Evolutionary conservation across 176 grass and related monocot genomes (phyloP), one percentile per base, ranked within the genome.

Genomic region (Oropetium thomaeum): DNA sequence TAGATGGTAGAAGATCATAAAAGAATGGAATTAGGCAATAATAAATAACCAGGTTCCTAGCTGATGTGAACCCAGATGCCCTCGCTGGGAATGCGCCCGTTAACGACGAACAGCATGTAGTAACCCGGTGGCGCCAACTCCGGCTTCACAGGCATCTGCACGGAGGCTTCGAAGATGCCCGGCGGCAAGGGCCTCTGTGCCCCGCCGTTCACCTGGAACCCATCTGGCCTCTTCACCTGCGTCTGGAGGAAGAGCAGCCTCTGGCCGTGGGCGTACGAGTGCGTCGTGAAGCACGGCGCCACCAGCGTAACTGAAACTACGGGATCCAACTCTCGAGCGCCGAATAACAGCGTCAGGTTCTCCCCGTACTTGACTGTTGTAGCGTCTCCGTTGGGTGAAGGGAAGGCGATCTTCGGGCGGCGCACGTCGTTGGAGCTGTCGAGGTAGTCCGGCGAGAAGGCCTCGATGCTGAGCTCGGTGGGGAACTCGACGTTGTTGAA

Each of bases 81-180:
- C 51, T 89, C 16, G 66, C 92, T 91, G 7, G 89, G 83, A 32
- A 96, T 82, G 79, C 84, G 79, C 30, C 69, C 80, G 8, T 92
- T 96, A 2, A 89, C 86, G 19, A 89, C 83, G 62, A 91, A 96
- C 73, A 96, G 8, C 92, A 89, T 91, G 70, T 91, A 96, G 68
- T 92, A 92, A 12, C 92, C 92, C 5, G 92, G 85, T 15, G 92
- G 92, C 27, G 89, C 86, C 27, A 87, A 63, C 0, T 58, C 63
- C 11, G 62, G 19, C 9, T 25, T 82, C 45, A 60, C 29, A 22
- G 89, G 92, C 61, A 90, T 79, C 17, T 7, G 28, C 28, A 60
- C 77, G 23, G 68, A 10, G 15, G 73, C 73, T 55, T 58, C 8
- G n/a, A 69, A 38, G 16, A 59, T 5, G 27, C 55, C 26, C 2